Base-by-base conservation (phyloP, 805 yeast species). In the Yarrowia osloensis region DNA sequence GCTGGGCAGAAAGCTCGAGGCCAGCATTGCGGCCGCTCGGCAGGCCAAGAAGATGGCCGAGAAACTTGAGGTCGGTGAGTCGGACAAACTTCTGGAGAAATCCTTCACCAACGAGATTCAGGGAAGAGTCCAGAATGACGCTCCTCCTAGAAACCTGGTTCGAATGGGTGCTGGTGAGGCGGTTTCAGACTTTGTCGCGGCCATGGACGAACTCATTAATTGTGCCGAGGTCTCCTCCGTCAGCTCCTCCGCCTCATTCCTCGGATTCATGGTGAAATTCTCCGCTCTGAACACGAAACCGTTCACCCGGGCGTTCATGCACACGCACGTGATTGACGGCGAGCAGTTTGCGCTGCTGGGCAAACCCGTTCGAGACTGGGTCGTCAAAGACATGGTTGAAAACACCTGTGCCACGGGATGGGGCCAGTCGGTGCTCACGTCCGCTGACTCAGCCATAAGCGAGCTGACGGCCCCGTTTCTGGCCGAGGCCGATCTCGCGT, bases 351-450 rank as follows among this genome's bases (percentile, higher is more conserved):
- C 63, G 22, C 47, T 71, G 26, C 57, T 67, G 11, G 69, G 69
- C 7, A 46, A 59, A n/a, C 67, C 72, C 15, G 46, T 67, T 5
- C 59, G 46, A 7, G 65, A 55, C 8, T 77, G 80, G 80, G 74
- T 70, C 9, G 62, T 59, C 24, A 67, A 78, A 37, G 83, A 83
- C 68, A 74, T 88, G 68, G 77, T 77, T 28, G 81, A 80, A 52
- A 75, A 84, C 54, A 74, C 80, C 12, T 80, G 85, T 54, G 77
- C 77, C 21, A 54, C 65, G 19, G 29, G 78, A 75, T 47, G 70
- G 80, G 7, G 74, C 77, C 11, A 73, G 82, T 40, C 71, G 74
- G 4, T 73, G 68, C 17, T 50, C 1, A 6, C 55, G 3, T n/a
- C 54, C 2, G 9, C 66, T n/a, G 59, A 63, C 24, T 74, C 67